Evolutionary conservation across 768 basidiomycete genomes (phyloP), one percentile per base, ranked within the genome.

Genomic region (Auriscalpium vulgare): DNA sequence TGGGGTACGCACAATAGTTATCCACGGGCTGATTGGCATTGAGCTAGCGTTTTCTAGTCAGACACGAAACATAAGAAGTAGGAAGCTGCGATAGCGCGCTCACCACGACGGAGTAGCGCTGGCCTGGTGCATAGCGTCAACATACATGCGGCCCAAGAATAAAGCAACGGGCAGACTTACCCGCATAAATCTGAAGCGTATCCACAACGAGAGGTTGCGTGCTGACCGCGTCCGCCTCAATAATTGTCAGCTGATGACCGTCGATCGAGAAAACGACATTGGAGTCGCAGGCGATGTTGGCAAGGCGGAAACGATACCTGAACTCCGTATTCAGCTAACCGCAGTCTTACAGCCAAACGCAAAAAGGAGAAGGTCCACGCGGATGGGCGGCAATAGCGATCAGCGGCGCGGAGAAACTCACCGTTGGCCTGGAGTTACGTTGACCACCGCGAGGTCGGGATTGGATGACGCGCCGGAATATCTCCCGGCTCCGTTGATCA

Each of bases 401-500:
- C 40, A 43, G 13, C 40, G 9, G 19, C 3, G 37, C 14, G 16
- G 14, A 11, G 14, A 44, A 56, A 29, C 52, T 54, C 77, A 78
- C 16, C 74, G 69, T 51, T 64, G 70, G 7, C 74, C 74, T 14
- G 63, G 58, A 17, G 66, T 62, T 47, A 78, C 77, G 36, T 65
- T 68, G 54, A 76, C 62, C 38, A 78, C 70, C 1, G 74, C 61
- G 17, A 77, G 67, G 11, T 71, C 67, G 0, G 67, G 51, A 9
- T 62, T 57, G 1, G 74, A 67, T 5, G 29, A 29, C 3, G 69
- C 73, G 35, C 67, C 66, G 7, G 59, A 13, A 53, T 67, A 69
- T 17, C 78, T 74, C 16, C 78, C 78, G 2, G 69, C 44, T 3
- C 78, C 78, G 48, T 78, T 79, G 61, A 78, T 78, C 7, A 74